Base-by-base conservation (phyloP, 306 rosid genomes). In the Acacia confusa region DNA sequence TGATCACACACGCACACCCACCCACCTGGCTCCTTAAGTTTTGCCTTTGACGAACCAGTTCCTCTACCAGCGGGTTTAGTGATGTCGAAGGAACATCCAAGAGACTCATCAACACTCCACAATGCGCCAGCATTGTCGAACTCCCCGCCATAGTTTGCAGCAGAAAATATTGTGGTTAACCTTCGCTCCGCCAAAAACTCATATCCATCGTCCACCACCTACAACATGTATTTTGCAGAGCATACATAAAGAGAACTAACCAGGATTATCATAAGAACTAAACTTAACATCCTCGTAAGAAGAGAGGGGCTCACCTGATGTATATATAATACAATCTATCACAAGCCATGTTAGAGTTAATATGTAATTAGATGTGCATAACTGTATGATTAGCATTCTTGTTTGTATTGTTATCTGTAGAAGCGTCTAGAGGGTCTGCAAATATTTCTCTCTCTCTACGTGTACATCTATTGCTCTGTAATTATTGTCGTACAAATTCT, bases 141-240 rank as follows among this genome's bases (percentile, higher is more conserved):
- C 86, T 93, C 98, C 40, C 97, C 97, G 36, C 0, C 38, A 5
- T 93, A 93, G 84, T 93, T 91, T 45, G 98, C 97, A 70, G 98
- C 98, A 69, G 97, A 93, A 85, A 91, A 93, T 82, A 93, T 93
- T 0, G 98, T 91, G 74, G 90, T 97, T 84, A 93, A 80, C 69
- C 89, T 90, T 74, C 97, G 64, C 43, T 85, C 86, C 7, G 97
- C 97, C 0, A 91, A 90, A 85, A 93, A 93, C 82, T 91, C 97
- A 24, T 93, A 90, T 66, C 97, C 98, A 58, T 94, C 98, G 81
- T 91, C 98, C 82, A 94, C 98, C 80, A 94, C 98, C 97, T 94
- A 86, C 67, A 68, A 32, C 40, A 55, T 78, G 50, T 58, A 16
- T 70, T 57, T n/a, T 9, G 34, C 4, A 50, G 30, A 48, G 55